Conservation (phyloP, 2,329 filamentous ascomycete genomes). For the Cladophialophora yegresii region DNA sequence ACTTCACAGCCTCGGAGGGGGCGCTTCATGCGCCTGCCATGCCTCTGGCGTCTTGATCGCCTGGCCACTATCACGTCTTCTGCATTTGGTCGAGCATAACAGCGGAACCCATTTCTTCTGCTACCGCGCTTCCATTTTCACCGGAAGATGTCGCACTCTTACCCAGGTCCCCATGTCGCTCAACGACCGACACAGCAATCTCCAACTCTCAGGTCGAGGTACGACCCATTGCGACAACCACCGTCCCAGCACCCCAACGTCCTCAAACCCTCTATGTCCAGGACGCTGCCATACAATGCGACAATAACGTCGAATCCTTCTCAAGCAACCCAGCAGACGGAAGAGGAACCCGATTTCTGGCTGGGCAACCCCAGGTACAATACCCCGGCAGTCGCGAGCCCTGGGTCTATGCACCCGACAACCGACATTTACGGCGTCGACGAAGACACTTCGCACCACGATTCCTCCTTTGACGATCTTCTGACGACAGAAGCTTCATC, state of each 20-base stretch:
- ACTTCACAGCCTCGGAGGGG: constrained; percentile 18
- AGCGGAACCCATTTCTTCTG: constrained; percentile 10
- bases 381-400: constrained; percentile 15
- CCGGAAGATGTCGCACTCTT: constrained; percentile 22
- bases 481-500: constrained; percentile 33
- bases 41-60: constrained; percentile 19
- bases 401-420: constrained; percentile 6
- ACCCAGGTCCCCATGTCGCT: constrained; percentile 9
- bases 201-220: constrained; percentile 11
- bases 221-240: constrained; percentile 8
- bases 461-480: constrained; percentile 31
- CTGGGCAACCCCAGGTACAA: constrained; percentile 7
- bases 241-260: constrained; percentile 5
- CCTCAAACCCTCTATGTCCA: constrained; percentile 6
- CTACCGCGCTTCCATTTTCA: constrained; percentile 3
- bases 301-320: constrained; percentile 31
- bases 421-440: constrained; percentile 22
- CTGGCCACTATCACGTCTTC: constrained; percentile 18
- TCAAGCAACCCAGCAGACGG: constrained; percentile 7
- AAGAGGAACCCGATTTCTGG: constrained; percentile 10
- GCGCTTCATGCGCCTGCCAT: constrained; percentile 21
- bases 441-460: constrained; percentile 28
- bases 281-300: constrained; percentile 19
- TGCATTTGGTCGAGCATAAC: constrained; percentile 17
- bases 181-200: constrained; percentile 18